A percentile compares a stretch with the other conserved stretches of the same genome.
Conservation (phyloP, 768 basidiomycete species). For the Mycena pura region DNA sequence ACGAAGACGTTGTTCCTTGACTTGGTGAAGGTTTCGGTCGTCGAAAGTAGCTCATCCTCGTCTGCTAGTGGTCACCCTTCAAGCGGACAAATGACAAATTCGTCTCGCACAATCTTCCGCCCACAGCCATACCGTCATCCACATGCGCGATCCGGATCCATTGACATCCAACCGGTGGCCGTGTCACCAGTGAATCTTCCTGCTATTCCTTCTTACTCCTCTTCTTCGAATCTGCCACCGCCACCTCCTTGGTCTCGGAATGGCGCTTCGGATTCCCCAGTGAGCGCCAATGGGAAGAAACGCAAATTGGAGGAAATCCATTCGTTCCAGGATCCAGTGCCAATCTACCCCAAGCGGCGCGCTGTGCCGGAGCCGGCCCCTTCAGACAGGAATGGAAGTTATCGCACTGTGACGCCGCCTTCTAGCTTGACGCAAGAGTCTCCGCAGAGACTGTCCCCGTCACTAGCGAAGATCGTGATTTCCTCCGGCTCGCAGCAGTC, state of each 20-base stretch:
- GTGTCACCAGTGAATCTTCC: background rate
- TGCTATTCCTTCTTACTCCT: background rate
- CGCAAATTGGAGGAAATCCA: conserved; percentile 28
- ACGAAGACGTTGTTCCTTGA: conserved; percentile 78
- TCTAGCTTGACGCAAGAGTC: conserved; percentile 19
- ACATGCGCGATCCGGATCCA: conserved; percentile 1
- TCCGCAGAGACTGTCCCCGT: conserved; percentile 24
- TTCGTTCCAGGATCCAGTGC: conserved; percentile 22
- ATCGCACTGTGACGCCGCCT: conserved; percentile 6
- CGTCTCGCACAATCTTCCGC: conserved; percentile 14
- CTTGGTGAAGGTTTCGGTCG: conserved; percentile 52
- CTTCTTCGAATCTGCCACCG: background rate
- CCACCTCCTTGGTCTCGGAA: conserved; percentile 21
- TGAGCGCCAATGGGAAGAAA: conserved; percentile 17
- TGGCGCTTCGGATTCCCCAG: conserved; percentile 4
- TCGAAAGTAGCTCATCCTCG: conserved; percentile 1
- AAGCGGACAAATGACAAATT: background rate
- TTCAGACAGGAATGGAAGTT: conserved; percentile 9
- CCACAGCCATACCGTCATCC: conserved; percentile 25
- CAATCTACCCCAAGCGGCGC: conserved; percentile 25
- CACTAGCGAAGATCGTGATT: conserved; percentile 27
- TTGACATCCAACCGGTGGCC: conserved; percentile 1
- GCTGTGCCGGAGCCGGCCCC: conserved; percentile 7
- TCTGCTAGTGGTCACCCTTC: background rate
- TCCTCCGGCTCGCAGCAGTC: background rate